A percentile compares a stretch with the other conserved stretches of the same genome.
Conservation (phyloP, 331 rosid species). For the Quercus tomentella region DNA sequence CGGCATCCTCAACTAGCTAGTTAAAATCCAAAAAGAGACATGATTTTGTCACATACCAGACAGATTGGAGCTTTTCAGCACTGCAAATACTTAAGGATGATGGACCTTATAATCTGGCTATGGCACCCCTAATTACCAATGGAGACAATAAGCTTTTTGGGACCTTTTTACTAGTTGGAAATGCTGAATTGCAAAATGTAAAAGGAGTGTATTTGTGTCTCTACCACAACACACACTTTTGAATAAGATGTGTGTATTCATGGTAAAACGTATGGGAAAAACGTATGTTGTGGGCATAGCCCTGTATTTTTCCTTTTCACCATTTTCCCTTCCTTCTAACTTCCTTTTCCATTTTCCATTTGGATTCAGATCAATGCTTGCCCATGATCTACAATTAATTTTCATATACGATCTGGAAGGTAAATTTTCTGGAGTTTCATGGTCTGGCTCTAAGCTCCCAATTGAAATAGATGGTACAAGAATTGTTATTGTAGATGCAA, state of each 20-base stretch:
- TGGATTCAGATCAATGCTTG: slow-evolving; percentile 85
- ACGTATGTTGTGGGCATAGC: too few species aligned
- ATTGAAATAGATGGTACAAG: slow-evolving; percentile 69
- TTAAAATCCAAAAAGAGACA: slow-evolving; percentile 2
- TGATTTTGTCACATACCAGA: slow-evolving; percentile 46
- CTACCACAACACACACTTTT: not conserved
- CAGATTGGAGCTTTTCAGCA: slow-evolving; percentile 87
- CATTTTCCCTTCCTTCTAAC: not conserved
- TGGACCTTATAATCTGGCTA: slow-evolving; percentile 90
- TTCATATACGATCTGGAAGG: slow-evolving; percentile 82
- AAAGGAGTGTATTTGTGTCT: slow-evolving; percentile 73
- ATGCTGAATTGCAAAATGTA: slow-evolving; percentile 62
- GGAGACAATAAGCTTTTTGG: slow-evolving; percentile 96
- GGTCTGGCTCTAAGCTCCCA: too few species aligned
- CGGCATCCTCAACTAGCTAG: slow-evolving; percentile 81
- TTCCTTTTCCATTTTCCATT: slow-evolving; percentile 5
- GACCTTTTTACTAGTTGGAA: slow-evolving; percentile 79
- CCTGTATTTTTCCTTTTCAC: not conserved
- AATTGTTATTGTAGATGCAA: slow-evolving; percentile 75
- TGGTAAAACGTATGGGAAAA: too few species aligned
- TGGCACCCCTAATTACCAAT: slow-evolving; percentile 85
- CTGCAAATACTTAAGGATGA: slow-evolving; percentile 76
- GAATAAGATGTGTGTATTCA: too few species aligned
- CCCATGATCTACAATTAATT: slow-evolving; percentile 85
- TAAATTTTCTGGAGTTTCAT: slow-evolving; percentile 81